phyloP scores from a whole-genome alignment of 306 rosid genomes.

The Spatholobus suberectus region DNA sequence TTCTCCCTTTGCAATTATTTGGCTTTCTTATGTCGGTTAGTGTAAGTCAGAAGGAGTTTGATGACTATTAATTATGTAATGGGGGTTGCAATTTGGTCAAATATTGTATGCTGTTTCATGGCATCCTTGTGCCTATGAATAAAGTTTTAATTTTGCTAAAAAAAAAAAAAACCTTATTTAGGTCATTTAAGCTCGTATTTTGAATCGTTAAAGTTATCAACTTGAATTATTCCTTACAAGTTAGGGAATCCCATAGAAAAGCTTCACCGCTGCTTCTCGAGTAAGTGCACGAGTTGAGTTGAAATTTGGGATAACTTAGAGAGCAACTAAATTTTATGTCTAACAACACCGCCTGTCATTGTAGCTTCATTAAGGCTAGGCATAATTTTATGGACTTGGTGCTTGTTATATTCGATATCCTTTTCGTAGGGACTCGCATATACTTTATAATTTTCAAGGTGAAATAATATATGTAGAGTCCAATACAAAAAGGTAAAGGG shows the following conservation, averaged over 20 bases:
- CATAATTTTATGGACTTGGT: not conserved
- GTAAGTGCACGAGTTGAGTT: not conserved
- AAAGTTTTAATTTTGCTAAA: no score
- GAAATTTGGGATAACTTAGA: conserved; percentile 4
- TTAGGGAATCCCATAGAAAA: not conserved
- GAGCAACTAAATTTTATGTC: not conserved
- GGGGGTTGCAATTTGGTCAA: no score
- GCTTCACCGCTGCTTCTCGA: not conserved
- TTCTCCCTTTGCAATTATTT: no score
- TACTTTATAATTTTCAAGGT: not conserved
- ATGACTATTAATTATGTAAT: no score
- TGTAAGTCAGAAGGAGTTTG: no score
- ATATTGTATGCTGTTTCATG: no score
- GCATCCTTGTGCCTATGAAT: no score
- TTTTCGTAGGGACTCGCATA: not conserved
- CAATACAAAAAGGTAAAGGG: not conserved
- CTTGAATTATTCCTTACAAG: not conserved
- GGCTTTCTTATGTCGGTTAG: no score
- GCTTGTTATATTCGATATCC: not conserved
- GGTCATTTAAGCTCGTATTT: no score
- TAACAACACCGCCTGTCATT: not conserved
- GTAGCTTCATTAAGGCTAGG: not conserved
- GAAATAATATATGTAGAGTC: not conserved
- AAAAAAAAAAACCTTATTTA: no score
- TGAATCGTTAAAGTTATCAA: no score